These are phyloP conservation scores for Exobasidium cylindrosporum DNA, from an alignment of 1,284 basidiomycete species.

Conservation along the genomic window DNA sequence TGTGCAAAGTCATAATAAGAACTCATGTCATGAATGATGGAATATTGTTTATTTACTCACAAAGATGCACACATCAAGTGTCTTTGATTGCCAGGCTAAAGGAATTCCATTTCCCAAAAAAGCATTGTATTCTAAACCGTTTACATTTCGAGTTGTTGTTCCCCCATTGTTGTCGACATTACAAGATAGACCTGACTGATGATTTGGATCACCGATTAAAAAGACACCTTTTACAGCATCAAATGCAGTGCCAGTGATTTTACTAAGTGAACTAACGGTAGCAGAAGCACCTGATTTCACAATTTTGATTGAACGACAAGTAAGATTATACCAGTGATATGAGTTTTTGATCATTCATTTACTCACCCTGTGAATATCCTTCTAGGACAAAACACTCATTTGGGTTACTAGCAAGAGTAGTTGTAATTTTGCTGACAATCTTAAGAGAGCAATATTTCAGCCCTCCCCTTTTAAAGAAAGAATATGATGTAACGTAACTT, in stretches of 20 bases:
- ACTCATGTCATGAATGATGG: too few relatives aligned
- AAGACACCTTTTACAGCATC: slow-evolving; percentile 51
- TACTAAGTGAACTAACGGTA: slow-evolving; percentile 39
- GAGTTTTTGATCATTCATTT: too few relatives aligned
- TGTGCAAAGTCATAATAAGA: too few relatives aligned
- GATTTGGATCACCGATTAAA: slow-evolving; percentile 49
- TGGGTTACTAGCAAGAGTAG: slow-evolving; percentile 15
- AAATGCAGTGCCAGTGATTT: slow-evolving; percentile 29
- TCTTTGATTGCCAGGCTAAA: slow-evolving; percentile 39
- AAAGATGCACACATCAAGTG: slow-evolving; percentile 47
- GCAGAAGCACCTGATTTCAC: slow-evolving; percentile 48
- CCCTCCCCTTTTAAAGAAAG: too few relatives aligned
- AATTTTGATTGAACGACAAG: too few relatives aligned
- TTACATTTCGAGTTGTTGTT: slow-evolving; percentile 24
- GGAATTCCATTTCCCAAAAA: slow-evolving; percentile 27
- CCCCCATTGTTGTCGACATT: slow-evolving; percentile 50
- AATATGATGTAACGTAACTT: too few relatives aligned
- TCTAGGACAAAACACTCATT: slow-evolving; percentile 30
- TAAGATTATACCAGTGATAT: too few relatives aligned
- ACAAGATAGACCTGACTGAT: slow-evolving; percentile 43
- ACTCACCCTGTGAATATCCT: slow-evolving; percentile 40
- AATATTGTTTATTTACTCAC: too few relatives aligned
- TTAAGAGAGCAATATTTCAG: too few relatives aligned
- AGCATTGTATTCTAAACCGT: slow-evolving; percentile 32
- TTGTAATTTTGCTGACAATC: slow-evolving; percentile 24